These are phyloP conservation scores for Emmonsiellopsis sp. DNA, from an alignment of 2,329 filamentous ascomycete genomes.

Conservation along the genomic window DNA sequence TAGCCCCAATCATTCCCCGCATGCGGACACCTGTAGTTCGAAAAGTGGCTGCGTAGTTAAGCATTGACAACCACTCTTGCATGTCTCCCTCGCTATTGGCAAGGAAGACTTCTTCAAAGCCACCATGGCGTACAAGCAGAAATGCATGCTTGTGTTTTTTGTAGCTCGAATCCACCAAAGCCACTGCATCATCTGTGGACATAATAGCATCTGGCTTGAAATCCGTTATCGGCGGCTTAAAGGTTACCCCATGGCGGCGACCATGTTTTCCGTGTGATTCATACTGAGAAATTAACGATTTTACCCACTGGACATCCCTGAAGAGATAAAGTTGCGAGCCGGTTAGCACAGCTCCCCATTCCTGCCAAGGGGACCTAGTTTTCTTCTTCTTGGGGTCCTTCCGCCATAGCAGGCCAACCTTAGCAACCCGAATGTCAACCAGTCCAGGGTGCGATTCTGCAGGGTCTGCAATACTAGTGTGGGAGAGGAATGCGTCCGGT, in stretches of 20 bases:
- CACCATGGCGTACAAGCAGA: constrained; percentile 76
- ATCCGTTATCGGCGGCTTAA: constrained; percentile 78
- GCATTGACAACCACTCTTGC: constrained; percentile 92
- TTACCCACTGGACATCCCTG: constrained; percentile 86
- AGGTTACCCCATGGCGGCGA: constrained; percentile 69
- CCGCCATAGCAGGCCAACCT: constrained; percentile 88
- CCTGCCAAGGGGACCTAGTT: constrained; percentile 91
- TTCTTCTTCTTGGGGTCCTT: constrained; percentile 93
- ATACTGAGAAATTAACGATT: constrained; percentile 79
- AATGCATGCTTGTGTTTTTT: constrained; percentile 94
- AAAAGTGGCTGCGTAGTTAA: constrained; percentile 95
- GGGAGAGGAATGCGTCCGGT: constrained; percentile 89
- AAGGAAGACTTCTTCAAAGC: constrained; percentile 80
- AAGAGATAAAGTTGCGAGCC: constrained; percentile 98
- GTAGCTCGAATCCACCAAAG: constrained; percentile 75
- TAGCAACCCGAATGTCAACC: constrained; percentile 95
- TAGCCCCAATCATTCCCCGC: constrained; percentile 73
- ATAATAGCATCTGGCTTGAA: constrained; percentile 93
- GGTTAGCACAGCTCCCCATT: constrained; percentile 95
- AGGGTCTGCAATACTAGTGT: constrained; percentile 74
- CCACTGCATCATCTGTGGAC: constrained; percentile 87
- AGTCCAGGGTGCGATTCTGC: constrained; percentile 82
- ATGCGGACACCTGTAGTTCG: constrained; percentile 84
- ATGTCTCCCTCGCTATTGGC: constrained; percentile 85
- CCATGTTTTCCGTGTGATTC: constrained; percentile 73